These are phyloP conservation scores for Suhomyces wounanorum DNA, from an alignment of 1,139 yeast species.

Conservation along the genomic window DNA sequence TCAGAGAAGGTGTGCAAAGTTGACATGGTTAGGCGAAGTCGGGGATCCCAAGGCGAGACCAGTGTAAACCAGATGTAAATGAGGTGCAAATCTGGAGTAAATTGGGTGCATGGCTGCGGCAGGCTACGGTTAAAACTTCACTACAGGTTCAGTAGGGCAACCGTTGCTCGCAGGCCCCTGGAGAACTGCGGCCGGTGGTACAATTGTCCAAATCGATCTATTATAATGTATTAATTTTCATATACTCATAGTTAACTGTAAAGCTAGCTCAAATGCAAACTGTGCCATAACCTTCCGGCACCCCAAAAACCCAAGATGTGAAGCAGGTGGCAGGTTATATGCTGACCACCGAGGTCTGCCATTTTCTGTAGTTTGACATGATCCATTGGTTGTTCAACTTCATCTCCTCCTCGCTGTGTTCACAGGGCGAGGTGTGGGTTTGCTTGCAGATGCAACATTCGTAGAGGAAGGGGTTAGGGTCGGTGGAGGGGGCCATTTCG, in stretches of 20 bases:
- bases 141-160: too few relatives aligned
- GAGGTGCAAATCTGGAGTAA: too few relatives aligned
- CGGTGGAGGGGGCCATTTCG: constrained; percentile 10
- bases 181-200: too few relatives aligned
- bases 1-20: too few relatives aligned
- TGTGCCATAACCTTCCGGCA: constrained; percentile 12
- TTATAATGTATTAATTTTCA: not conserved
- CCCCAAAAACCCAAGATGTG: constrained; percentile 3
- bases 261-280: not conserved
- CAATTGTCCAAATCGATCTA: not conserved
- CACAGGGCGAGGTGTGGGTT: constrained; percentile 19
- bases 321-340: constrained; percentile 1
- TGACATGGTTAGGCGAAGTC: too few relatives aligned
- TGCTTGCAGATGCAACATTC: constrained; percentile 26
- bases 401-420: constrained; percentile 17
- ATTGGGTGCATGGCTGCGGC: too few relatives aligned
- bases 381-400: constrained; percentile 21
- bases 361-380: constrained; percentile 25
- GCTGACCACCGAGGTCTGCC: constrained; percentile 18
- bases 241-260: constrained; percentile 1
- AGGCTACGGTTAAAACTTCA: too few relatives aligned
- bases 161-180: too few relatives aligned
- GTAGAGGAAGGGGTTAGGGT: constrained; percentile 19
- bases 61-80: too few relatives aligned
- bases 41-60: too few relatives aligned